A percentile compares a stretch with the other conserved stretches of the same genome.
These are phyloP conservation scores for Paramyrothecium sp. DNA, from an alignment of 2,329 filamentous ascomycete species.

Conservation along the genomic window DNA sequence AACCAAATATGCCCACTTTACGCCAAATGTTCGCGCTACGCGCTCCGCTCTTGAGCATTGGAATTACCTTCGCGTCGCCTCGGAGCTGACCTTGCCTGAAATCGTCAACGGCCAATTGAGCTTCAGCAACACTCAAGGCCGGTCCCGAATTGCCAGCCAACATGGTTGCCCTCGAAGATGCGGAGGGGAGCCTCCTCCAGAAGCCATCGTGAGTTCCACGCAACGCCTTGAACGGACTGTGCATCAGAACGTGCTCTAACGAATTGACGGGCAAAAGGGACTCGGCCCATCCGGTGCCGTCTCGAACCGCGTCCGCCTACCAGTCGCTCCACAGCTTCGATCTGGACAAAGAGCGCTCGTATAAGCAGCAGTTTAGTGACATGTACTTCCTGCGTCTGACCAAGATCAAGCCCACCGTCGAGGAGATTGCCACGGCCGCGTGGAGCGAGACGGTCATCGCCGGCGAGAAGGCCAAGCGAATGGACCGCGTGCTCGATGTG, in stretches of 20 bases:
- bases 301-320: slow-evolving; percentile 62
- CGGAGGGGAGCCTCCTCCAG: slow-evolving; percentile 29
- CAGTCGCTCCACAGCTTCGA: slow-evolving; percentile 72
- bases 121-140: slow-evolving; percentile 1
- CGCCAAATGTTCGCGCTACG: slow-evolving; percentile 21
- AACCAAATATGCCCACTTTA: slow-evolving; percentile 17
- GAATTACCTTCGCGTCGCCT: background rate
- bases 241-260: background rate
- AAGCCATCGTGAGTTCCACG: slow-evolving; percentile 25
- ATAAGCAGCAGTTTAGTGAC: slow-evolving; percentile 94
- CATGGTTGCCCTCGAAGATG: slow-evolving; percentile 34
- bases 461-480: slow-evolving; percentile 70
- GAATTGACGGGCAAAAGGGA: slow-evolving; percentile 19
- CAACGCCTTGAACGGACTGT: background rate
- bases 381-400: slow-evolving; percentile 94
- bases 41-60: slow-evolving; percentile 9
- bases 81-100: background rate
- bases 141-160: slow-evolving; percentile 5
- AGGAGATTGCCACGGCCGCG: slow-evolving; percentile 67
- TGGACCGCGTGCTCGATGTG: slow-evolving; percentile 90
- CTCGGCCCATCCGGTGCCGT: slow-evolving; percentile 36
- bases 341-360: slow-evolving; percentile 70
- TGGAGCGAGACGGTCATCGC: slow-evolving; percentile 80
- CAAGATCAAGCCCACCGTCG: slow-evolving; percentile 81
- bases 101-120: slow-evolving; percentile 2